Percentiles rank a stretch among this genome's conserved stretches.
phyloP scores from a whole-genome alignment of 192 early-diverging fungal species.

The Phycomyces nitens region DNA sequence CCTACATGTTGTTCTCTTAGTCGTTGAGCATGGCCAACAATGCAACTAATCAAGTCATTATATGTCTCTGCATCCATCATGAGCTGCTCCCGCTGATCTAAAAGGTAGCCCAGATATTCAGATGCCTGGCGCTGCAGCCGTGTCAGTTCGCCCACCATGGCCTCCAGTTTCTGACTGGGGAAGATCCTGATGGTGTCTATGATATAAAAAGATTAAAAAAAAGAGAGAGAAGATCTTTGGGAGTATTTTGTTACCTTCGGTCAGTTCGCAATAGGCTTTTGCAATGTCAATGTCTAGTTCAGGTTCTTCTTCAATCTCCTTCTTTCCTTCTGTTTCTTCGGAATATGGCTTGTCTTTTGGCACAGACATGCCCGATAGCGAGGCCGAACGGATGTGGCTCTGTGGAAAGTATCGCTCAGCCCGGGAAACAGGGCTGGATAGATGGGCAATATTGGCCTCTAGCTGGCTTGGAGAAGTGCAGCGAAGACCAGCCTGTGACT shows the following conservation, averaged over 20 bases:
- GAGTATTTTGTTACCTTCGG: too few relatives aligned
- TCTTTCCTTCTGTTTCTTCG: constrained; percentile 2
- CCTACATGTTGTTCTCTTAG: constrained; percentile 24
- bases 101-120: constrained; percentile 49
- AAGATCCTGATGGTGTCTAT: constrained; percentile 48
- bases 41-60: constrained; percentile 55
- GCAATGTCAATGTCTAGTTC: constrained; percentile 42
- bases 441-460: too few relatives aligned
- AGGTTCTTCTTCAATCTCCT: constrained; percentile 22
- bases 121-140: constrained; percentile 48
- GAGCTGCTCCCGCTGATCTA: constrained; percentile 58
- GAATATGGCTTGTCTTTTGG: background rate
- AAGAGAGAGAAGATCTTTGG: background rate
- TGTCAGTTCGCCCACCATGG: constrained; percentile 44
- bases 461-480: too few relatives aligned
- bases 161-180: constrained; percentile 45
- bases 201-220: too few relatives aligned
- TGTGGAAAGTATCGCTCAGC: background rate
- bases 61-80: constrained; percentile 62
- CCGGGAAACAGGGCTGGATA: background rate
- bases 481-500: too few relatives aligned
- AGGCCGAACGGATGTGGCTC: constrained; percentile 1
- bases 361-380: background rate
- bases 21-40: constrained; percentile 55
- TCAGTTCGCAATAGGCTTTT: constrained; percentile 38